A percentile compares a stretch with the other conserved stretches of the same genome.
Conservation (phyloP, 2,329 filamentous ascomycete genomes). For the Rhytidhysteron rufulum region DNA sequence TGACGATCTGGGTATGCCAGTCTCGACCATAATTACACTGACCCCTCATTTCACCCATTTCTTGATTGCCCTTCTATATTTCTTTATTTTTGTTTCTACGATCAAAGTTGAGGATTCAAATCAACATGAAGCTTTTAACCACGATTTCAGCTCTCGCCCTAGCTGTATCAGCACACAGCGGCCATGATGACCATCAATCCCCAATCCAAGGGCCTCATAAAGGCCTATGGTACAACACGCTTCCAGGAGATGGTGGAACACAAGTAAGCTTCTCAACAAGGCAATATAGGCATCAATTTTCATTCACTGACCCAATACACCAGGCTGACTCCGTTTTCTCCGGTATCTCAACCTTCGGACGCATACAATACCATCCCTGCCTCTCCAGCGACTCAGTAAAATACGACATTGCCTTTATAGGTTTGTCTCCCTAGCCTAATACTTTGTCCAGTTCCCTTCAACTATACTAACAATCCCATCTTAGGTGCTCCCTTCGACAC, state of each 20-base stretch:
- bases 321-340: slow-evolving; percentile 86
- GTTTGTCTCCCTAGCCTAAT: slow-evolving; percentile 38
- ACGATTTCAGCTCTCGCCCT: slow-evolving; percentile 41
- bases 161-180: slow-evolving; percentile 56
- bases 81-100: slow-evolving; percentile 3
- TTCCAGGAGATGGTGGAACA: slow-evolving; percentile 80
- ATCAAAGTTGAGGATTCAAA: too few species aligned
- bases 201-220: slow-evolving; percentile 66
- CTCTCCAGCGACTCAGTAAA: slow-evolving; percentile 64
- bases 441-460: neutral
- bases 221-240: slow-evolving; percentile 74
- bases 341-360: slow-evolving; percentile 81
- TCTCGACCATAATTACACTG: slow-evolving; percentile 9
- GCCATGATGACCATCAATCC: slow-evolving; percentile 55
- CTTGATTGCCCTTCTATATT: slow-evolving; percentile 1
- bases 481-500: slow-evolving; percentile 79
- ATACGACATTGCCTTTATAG: slow-evolving; percentile 84
- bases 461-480: neutral
- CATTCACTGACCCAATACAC: slow-evolving; percentile 12
- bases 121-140: slow-evolving; percentile 25
- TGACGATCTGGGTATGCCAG: too few species aligned
- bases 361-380: slow-evolving; percentile 73
- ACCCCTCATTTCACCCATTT: slow-evolving; percentile 20
- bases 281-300: neutral
- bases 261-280: slow-evolving; percentile 53